phyloP scores from a whole-genome alignment of 768 basidiomycete species.

The Epithele typhae region DNA sequence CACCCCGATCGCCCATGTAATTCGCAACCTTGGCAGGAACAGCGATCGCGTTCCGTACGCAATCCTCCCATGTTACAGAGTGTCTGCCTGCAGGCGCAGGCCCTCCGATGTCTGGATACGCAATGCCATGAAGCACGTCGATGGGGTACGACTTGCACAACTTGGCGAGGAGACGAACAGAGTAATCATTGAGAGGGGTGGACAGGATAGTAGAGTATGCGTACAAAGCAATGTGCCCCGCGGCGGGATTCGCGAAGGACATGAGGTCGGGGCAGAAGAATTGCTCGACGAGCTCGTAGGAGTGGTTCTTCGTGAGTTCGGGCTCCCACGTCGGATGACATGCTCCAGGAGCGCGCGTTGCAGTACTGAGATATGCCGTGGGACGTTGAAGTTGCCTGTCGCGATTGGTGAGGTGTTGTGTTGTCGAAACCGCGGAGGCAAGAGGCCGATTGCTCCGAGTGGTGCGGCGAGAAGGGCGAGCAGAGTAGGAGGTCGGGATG shows the following conservation, averaged over 20 bases:
- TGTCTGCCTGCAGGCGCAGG: slow-evolving; percentile 20
- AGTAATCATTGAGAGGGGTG: slow-evolving; percentile 42
- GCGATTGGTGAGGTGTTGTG: slow-evolving; percentile 40
- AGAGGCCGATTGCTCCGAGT: slow-evolving; percentile 50
- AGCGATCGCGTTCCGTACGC: slow-evolving; percentile 55
- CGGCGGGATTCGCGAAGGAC: slow-evolving; percentile 42
- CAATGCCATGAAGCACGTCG: slow-evolving; percentile 55
- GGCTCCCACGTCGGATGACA: slow-evolving; percentile 64
- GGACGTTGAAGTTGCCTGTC: slow-evolving; percentile 26
- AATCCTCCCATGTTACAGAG: slow-evolving; percentile 68
- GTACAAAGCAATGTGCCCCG: slow-evolving; percentile 49
- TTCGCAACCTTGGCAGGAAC: slow-evolving; percentile 83
- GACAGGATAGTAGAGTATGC: slow-evolving; percentile 67
- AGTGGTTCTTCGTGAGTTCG: slow-evolving; percentile 44
- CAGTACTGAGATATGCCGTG: slow-evolving; percentile 44
- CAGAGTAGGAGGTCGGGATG: slow-evolving; percentile 47
- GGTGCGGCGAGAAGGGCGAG: slow-evolving; percentile 55
- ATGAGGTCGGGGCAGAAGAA: slow-evolving; percentile 73
- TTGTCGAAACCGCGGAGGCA: slow-evolving; percentile 52
- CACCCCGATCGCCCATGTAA: slow-evolving; percentile 41
- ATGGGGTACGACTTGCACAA: slow-evolving; percentile 63
- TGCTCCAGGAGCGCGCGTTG: slow-evolving; percentile 63
- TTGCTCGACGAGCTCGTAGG: slow-evolving; percentile 46
- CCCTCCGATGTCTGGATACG: slow-evolving; percentile 33
- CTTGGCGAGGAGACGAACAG: slow-evolving; percentile 48